Conservation (phyloP, 192 early-diverging fungal genomes). For the Allomyces javanicus region DNA sequence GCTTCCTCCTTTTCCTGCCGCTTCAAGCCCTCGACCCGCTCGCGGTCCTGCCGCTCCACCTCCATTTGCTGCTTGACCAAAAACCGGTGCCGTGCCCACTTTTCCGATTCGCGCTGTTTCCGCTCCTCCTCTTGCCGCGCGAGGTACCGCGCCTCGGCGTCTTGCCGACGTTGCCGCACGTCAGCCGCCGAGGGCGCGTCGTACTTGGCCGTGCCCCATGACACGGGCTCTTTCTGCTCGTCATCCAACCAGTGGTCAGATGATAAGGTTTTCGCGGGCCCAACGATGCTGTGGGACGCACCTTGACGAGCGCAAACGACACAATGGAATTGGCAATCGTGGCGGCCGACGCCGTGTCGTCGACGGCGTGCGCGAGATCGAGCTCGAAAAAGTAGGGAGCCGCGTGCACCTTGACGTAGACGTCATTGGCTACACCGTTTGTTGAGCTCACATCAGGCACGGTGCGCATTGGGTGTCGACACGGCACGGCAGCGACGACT, state of each 20-base stretch:
- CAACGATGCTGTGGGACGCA: too few relatives aligned
- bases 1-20: slow-evolving; percentile 12
- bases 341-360: slow-evolving; percentile 15
- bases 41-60: slow-evolving; percentile 21
- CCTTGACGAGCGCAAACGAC: too few relatives aligned
- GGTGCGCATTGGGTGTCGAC: not conserved
- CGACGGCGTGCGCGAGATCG: slow-evolving; percentile 16
- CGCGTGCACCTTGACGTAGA: slow-evolving; percentile 30
- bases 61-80: slow-evolving; percentile 26
- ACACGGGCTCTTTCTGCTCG: too few relatives aligned
- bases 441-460: too few relatives aligned
- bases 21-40: slow-evolving; percentile 13
- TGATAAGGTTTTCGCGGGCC: too few relatives aligned
- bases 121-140: slow-evolving; percentile 5
- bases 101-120: slow-evolving; percentile 12
- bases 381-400: slow-evolving; percentile 31
- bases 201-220: too few relatives aligned
- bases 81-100: slow-evolving; percentile 13
- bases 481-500: not conserved
- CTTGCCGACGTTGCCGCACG: slow-evolving; percentile 7
- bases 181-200: too few relatives aligned
- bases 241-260: too few relatives aligned
- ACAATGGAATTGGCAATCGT: not conserved
- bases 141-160: slow-evolving; percentile 9
- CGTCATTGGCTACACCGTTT: slow-evolving; percentile 14